Evolutionary conservation across 306 rosid genomes (phyloP).

Genomic region (Glycine tomentella): DNA sequence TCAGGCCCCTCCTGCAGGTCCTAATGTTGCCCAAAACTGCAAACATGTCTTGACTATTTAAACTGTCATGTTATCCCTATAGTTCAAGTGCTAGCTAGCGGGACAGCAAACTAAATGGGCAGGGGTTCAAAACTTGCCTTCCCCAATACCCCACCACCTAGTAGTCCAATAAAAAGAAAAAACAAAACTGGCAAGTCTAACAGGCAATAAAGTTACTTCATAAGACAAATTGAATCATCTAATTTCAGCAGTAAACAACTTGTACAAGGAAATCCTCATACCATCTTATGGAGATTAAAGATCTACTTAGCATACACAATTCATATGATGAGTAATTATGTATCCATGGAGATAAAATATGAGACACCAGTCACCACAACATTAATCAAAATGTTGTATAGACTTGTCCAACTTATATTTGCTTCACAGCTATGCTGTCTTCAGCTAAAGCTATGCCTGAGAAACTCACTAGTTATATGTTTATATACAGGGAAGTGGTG

Average conservation of each 20-base stretch:
- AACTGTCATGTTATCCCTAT: background rate
- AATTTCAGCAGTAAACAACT: constrained; percentile 39
- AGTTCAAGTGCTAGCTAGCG: background rate
- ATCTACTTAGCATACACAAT: too few relatives aligned
- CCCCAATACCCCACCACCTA: background rate
- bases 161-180: background rate
- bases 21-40: constrained; percentile 10
- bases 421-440: constrained; percentile 35
- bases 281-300: constrained; percentile 60
- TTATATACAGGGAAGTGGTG: constrained; percentile 20
- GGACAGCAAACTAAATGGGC: background rate
- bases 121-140: background rate
- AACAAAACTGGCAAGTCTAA: background rate
- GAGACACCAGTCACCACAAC: constrained; percentile 23
- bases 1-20: background rate
- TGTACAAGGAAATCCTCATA: constrained; percentile 46
- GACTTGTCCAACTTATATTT: constrained; percentile 17
- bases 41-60: constrained; percentile 30
- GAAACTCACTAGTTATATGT: constrained; percentile 17
- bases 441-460: constrained; percentile 21
- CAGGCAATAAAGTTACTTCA: constrained; percentile 26
- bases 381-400: constrained; percentile 4
- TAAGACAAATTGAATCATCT: constrained; percentile 33
- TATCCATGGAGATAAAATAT: background rate
- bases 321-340: too few relatives aligned